Conservation (phyloP, 2,329 filamentous ascomycete genomes). For the Xylaria sp. region DNA sequence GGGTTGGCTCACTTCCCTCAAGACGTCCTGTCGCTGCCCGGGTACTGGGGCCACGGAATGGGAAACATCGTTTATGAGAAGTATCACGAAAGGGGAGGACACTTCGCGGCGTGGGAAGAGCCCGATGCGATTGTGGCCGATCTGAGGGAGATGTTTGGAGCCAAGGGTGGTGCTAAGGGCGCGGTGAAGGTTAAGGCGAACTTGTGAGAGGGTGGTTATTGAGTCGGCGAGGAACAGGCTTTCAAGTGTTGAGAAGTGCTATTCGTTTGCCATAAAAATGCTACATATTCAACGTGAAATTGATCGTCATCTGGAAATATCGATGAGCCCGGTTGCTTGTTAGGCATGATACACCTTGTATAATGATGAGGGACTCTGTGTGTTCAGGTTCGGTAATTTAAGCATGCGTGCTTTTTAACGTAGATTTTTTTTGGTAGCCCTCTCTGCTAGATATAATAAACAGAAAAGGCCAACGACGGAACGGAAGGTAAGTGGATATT, state of each 20-base stretch:
- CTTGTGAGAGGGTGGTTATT: neutral
- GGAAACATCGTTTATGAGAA: constrained; percentile 63
- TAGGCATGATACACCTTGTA: too few relatives aligned
- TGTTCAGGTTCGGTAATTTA: too few relatives aligned
- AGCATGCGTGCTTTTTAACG: too few relatives aligned
- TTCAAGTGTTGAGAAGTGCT: neutral
- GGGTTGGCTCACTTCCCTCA: constrained; percentile 62
- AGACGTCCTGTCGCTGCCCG: constrained; percentile 61
- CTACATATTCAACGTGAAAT: too few relatives aligned
- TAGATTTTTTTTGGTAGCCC: neutral
- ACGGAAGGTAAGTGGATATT: too few relatives aligned
- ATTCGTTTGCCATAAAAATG: too few relatives aligned
- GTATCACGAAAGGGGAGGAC: constrained; percentile 55
- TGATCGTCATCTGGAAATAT: too few relatives aligned
- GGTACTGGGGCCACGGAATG: constrained; percentile 61
- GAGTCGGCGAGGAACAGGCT: neutral
- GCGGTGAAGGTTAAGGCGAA: constrained; percentile 29
- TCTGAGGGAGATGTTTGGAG: constrained; percentile 61
- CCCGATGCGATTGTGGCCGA: constrained; percentile 59
- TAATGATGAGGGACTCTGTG: too few relatives aligned
- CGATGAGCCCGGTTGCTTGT: too few relatives aligned
- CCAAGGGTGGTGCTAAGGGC: constrained; percentile 49
- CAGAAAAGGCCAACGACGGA: too few relatives aligned
- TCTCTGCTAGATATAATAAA: too few relatives aligned
- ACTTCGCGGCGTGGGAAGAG: constrained; percentile 63